phyloP scores from a whole-genome alignment of 139 green algal species.

The Chlamydomonas applanata region DNA sequence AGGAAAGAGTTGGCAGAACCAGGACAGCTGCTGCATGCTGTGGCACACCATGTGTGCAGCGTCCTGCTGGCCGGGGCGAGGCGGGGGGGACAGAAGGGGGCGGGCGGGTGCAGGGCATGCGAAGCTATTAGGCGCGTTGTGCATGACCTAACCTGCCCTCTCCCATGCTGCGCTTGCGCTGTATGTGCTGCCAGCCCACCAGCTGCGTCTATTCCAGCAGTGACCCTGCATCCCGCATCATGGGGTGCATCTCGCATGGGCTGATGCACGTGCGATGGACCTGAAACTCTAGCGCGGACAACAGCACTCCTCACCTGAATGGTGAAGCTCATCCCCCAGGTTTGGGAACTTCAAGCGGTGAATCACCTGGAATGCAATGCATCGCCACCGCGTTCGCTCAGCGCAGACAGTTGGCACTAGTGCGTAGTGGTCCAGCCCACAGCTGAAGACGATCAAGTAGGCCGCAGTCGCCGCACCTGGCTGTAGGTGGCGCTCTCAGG shows the following conservation, averaged over 20 bases:
- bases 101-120: too few species aligned
- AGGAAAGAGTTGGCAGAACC: too few species aligned
- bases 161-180: neutral
- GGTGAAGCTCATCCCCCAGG: constrained; percentile 81
- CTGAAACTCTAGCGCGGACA: too few species aligned
- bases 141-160: neutral
- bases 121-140: neutral
- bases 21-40: too few species aligned
- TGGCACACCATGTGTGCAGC: too few species aligned
- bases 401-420: neutral
- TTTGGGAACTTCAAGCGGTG: constrained; percentile 64
- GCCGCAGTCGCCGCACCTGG: neutral
- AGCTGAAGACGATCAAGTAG: neutral
- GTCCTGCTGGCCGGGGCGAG: too few species aligned
- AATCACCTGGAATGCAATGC: constrained; percentile 60
- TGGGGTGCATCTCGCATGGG: neutral
- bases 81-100: too few species aligned
- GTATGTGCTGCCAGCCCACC: neutral
- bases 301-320: constrained; percentile 66
- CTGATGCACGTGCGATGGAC: too few species aligned
- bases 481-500: constrained; percentile 10
- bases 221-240: neutral
- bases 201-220: neutral
- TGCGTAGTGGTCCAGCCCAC: neutral
- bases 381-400: too few species aligned